Evolutionary conservation across 768 basidiomycete genomes (phyloP), one percentile per base, ranked within the genome.

Genomic region (Lanmaoa pseudosensibilis): DNA sequence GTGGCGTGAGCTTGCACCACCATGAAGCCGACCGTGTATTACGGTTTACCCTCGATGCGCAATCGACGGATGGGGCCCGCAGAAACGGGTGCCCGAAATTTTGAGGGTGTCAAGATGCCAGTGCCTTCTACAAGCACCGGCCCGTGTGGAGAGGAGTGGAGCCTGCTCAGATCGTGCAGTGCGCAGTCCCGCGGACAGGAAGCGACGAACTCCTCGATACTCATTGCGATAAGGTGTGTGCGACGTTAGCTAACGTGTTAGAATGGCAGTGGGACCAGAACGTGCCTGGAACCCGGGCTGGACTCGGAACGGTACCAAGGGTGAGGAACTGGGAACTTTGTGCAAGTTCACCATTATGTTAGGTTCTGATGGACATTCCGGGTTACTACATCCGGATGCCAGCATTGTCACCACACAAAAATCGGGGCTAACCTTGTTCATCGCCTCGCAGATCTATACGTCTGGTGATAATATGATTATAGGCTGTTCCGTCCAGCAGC

Each of bases 321-420:
- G 21, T 7, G 12, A 25, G 18, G 36, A 18, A 18, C 13, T 25
- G 37, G 45, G 53, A 43, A 23, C 39, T n/a, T n/a, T 41, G 16
- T 10, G 36, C 41, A 19, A 12, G 15, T 34, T 46, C 23, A 32
- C 43, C 54, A 38, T 46, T 15, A 30, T 15, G 41, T 46, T 36
- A 53, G 33, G 19, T 56, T 61, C 53, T 56, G 62, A 57, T 56
- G 50, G 33, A 49, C 33, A 33, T 52, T 54, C 43, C 16, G 5
- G n/a, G 23, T 55, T 59, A 37, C 56, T 39, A 32, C 23, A 57
- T 63, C 30, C 11, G 52, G 54, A 60, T 57, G 55, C 46, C 48
- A 65, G 40, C 41, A 56, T 50, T n/a, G n/a, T n/a, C 38, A 51
- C n/a, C 21, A 25, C 49, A 50, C 21, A 18, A 37, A 32, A 8